A percentile compares a stretch with the other conserved stretches of the same genome.
Conservation (phyloP, 2,329 filamentous ascomycete species). For the Curvularia eragrostidis region DNA sequence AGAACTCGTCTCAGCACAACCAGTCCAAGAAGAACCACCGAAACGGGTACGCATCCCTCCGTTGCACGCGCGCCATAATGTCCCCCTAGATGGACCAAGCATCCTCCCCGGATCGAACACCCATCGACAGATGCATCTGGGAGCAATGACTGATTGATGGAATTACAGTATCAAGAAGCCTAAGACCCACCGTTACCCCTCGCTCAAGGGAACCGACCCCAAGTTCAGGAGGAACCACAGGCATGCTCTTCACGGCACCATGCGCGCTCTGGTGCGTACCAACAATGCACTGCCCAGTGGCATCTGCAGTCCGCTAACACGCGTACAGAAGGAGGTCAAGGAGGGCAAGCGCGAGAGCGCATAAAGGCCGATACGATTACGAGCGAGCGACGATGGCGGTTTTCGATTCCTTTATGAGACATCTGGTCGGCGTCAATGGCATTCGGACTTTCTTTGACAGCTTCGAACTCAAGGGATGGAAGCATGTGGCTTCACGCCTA, state of each 20-base stretch:
- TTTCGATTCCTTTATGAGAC: slow-evolving; percentile 50
- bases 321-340: slow-evolving; percentile 88
- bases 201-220: slow-evolving; percentile 97
- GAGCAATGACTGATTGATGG: slow-evolving; percentile 28
- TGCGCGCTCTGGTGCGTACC: slow-evolving; percentile 88
- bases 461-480: slow-evolving; percentile 46
- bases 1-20: slow-evolving; percentile 99
- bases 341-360: slow-evolving; percentile 92
- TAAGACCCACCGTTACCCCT: slow-evolving; percentile 98
- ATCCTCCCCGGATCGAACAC: not conserved
- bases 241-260: slow-evolving; percentile 98
- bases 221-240: slow-evolving; percentile 99
- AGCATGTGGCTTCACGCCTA: slow-evolving; percentile 38
- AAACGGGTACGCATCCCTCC: slow-evolving; percentile 79
- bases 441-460: slow-evolving; percentile 50
- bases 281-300: not conserved
- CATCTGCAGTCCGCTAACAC: slow-evolving; percentile 32
- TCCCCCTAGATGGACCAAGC: not conserved
- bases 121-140: slow-evolving; percentile 2
- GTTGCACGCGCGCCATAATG: slow-evolving; percentile 20
- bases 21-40: slow-evolving; percentile 98
- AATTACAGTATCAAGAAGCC: slow-evolving; percentile 95
- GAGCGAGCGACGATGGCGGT: slow-evolving; percentile 45
- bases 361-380: slow-evolving; percentile 59
- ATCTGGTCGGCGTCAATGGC: slow-evolving; percentile 52